Percentiles rank a stretch among this genome's conserved stretches.
phyloP scores from a whole-genome alignment of 2,329 filamentous ascomycete genomes.

The Paecilomyces sp. region DNA sequence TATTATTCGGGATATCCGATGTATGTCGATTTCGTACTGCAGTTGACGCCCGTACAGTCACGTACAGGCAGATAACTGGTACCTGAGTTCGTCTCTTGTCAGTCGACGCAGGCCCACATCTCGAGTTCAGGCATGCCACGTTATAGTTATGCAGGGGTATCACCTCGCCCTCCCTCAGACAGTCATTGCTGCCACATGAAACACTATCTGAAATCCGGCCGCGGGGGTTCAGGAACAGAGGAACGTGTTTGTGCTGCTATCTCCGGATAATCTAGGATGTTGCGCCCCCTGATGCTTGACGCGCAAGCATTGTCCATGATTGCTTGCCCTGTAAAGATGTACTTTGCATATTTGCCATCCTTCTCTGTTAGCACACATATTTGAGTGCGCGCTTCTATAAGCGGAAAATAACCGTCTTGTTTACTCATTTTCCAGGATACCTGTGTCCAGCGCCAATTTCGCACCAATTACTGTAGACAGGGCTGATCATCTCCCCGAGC shows the following conservation, averaged over 20 bases:
- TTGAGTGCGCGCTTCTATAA: not conserved
- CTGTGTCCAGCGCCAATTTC: not conserved
- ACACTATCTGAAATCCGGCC: not conserved
- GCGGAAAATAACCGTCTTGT: not conserved
- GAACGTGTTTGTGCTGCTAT: not conserved
- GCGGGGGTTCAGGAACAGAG: not conserved
- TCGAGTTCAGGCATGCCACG: not conserved
- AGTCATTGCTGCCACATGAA: not conserved
- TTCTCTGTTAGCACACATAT: not conserved
- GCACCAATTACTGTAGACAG: not conserved
- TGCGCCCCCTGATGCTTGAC: not conserved
- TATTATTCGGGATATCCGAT: not conserved
- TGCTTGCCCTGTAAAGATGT: not conserved
- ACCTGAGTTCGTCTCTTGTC: not conserved
- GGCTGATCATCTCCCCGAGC: not conserved
- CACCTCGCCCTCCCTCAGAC: not conserved
- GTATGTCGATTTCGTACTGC: not conserved
- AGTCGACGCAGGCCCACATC: not conserved
- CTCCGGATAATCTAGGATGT: not conserved
- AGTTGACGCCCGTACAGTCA: not conserved
- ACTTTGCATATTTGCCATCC: not conserved
- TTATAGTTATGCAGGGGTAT: not conserved
- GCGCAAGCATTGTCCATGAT: not conserved
- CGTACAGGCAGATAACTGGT: not conserved
- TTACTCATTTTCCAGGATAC: not conserved